Percentiles rank a stretch among this genome's conserved stretches.
These are phyloP conservation scores for Gossypium sturtianum DNA, from an alignment of 345 rosid species.

Conservation along the genomic window DNA sequence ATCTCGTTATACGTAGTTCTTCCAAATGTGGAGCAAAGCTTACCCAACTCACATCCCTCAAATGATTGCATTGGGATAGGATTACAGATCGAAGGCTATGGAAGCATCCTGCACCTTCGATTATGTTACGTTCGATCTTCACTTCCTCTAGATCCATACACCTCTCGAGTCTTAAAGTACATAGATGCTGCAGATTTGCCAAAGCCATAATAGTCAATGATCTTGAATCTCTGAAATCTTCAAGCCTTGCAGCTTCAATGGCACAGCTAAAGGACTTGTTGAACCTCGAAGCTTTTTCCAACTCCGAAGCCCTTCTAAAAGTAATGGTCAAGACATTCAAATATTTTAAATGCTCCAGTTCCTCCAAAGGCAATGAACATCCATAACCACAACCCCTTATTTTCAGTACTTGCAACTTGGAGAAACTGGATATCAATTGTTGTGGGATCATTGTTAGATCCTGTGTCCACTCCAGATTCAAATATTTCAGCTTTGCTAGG, in stretches of 20 bases:
- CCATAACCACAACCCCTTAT: rapidly evolving
- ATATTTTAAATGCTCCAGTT: not conserved
- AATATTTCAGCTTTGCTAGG: not conserved
- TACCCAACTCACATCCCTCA: not conserved
- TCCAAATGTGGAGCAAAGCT: not conserved
- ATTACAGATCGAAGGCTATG: not conserved
- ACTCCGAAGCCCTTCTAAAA: not conserved
- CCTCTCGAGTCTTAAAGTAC: rapidly evolving
- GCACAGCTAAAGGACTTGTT: not conserved
- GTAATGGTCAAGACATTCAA: not conserved
- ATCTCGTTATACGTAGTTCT: rapidly evolving
- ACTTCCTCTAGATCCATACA: not conserved
- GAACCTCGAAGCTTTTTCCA: too few relatives aligned
- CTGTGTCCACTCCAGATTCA: not conserved
- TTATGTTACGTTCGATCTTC: not conserved
- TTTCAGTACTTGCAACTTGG: not conserved
- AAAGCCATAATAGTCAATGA: not conserved
- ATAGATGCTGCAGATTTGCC: not conserved
- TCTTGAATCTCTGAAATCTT: not conserved
- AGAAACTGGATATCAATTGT: not conserved
- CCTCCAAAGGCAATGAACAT: not conserved
- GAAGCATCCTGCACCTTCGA: not conserved
- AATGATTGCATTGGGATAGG: rapidly evolving
- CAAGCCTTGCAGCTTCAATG: not conserved
- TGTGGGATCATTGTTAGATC: not conserved